Evolutionary conservation across 2,329 filamentous ascomycete species (phyloP), one percentile per base, ranked within the genome.

Genomic region (Penicillium expansum): DNA sequence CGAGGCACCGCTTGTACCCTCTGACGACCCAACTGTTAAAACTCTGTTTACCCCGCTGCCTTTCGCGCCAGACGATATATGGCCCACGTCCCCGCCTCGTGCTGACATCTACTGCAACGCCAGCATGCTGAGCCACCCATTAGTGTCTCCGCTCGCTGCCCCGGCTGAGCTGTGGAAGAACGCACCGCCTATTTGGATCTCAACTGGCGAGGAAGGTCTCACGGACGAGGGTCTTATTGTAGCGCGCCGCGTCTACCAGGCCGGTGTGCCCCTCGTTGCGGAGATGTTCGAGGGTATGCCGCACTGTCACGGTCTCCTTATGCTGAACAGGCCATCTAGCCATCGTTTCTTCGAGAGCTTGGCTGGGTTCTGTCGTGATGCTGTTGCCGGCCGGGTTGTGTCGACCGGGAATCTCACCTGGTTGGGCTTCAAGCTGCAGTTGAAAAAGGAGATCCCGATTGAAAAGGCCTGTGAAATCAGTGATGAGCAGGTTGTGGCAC

Each of bases 321-420:
- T 90, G 54, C 72, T 78, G 1, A 72, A 74, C 5, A 69, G 80
- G 2, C 68, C 77, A 1, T 78, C 74, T 30, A 74, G 81, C 3
- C 74, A 68, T 62, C 77, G 81, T 47, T 88, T 84, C 64, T 81
- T 84, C 56, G 71, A 79, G 14, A 74, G 76, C 3, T 85, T 85
- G 82, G 74, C 82, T 0, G 72, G 69, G 2, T 91, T 91, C 53
- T 74, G 72, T 48, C 66, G 64, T 0, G 68, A 74, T 58, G 73
- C 69, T 5, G 69, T 66, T 5, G 63, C 68, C 0, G 73, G 67
- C 1, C 58, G 56, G 18, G 67, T 72, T 7, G 56, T 56, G 18
- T 59, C 62, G 27, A 60, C 69, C n/a, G 71, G 70, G n/a, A 52
- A 68, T 37, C 57, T 74, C 43, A 67, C 69, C 9, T 71, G 68